Evolutionary conservation across 805 yeast species (phyloP).

Genomic region (Wickerhamomyces silvicola): DNA sequence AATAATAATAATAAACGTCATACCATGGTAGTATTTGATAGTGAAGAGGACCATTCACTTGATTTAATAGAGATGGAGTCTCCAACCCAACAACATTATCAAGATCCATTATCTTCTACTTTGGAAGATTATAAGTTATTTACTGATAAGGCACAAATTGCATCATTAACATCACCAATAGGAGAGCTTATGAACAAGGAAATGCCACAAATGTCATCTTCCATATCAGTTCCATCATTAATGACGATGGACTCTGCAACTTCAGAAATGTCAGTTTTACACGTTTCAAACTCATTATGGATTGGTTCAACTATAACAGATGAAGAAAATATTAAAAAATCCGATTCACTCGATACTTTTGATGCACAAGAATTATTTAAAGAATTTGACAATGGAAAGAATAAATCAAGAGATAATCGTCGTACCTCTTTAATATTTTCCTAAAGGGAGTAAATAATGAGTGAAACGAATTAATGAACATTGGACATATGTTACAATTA

Average conservation of each 20-base stretch:
- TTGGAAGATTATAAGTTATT: conserved; percentile 19
- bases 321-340: background rate
- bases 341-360: conserved; percentile 10
- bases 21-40: background rate
- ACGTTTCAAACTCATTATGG: conserved; percentile 19
- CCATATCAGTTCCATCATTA: conserved; percentile 13
- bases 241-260: conserved; percentile 11
- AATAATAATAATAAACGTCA: background rate
- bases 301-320: conserved; percentile 12
- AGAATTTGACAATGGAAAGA: conserved; percentile 3
- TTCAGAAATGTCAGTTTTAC: conserved; percentile 11
- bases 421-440: conserved; percentile 19
- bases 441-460: too few species aligned
- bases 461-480: too few species aligned
- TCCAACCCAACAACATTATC: background rate
- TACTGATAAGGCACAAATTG: conserved; percentile 5
- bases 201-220: too few species aligned
- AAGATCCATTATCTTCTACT: conserved; percentile 10
- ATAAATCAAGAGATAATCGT: too few species aligned
- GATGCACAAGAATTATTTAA: conserved; percentile 10
- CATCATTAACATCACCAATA: background rate
- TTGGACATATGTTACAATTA: too few species aligned
- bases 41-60: conserved; percentile 3
- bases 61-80: conserved; percentile 1
- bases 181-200: too few species aligned